These are phyloP conservation scores for Metschnikowia lachancei DNA, from an alignment of 805 yeast species.

Conservation along the genomic window DNA sequence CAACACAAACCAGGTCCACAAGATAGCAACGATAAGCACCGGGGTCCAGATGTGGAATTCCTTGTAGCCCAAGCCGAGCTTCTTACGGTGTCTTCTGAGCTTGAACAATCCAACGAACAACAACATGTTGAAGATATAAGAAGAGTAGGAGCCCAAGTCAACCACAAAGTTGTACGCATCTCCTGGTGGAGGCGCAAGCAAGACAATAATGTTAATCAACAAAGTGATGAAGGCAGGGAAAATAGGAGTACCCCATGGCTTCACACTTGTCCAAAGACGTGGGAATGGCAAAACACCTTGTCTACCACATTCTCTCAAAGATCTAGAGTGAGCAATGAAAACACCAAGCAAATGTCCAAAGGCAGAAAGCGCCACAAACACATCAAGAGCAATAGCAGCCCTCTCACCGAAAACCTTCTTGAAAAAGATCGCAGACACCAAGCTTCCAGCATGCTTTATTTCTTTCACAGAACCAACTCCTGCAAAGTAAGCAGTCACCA, in stretches of 20 bases:
- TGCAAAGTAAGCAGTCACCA: constrained; percentile 35
- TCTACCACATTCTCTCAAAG: constrained; percentile 34
- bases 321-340: constrained; percentile 30
- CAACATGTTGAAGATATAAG: constrained; percentile 29
- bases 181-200: constrained; percentile 35
- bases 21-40: constrained; percentile 29
- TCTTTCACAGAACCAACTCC: constrained; percentile 24
- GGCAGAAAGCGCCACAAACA: constrained; percentile 31
- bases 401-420: constrained; percentile 30
- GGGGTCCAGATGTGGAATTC: constrained; percentile 24
- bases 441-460: constrained; percentile 29
- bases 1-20: constrained; percentile 38
- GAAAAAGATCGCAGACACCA: constrained; percentile 31
- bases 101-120: constrained; percentile 28
- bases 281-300: constrained; percentile 35
- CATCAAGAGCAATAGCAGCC: constrained; percentile 24
- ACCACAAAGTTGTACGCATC: constrained; percentile 35
- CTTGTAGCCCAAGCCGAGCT: constrained; percentile 16
- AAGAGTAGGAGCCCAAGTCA: constrained; percentile 30
- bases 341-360: constrained; percentile 31
- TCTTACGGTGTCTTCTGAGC: constrained; percentile 31
- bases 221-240: constrained; percentile 26
- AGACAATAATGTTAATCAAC: constrained; percentile 27
- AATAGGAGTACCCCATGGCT: constrained; percentile 34
- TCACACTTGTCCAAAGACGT: no score